phyloP scores from a whole-genome alignment of 1,139 yeast species.

The Hyphopichia khmerensis region DNA sequence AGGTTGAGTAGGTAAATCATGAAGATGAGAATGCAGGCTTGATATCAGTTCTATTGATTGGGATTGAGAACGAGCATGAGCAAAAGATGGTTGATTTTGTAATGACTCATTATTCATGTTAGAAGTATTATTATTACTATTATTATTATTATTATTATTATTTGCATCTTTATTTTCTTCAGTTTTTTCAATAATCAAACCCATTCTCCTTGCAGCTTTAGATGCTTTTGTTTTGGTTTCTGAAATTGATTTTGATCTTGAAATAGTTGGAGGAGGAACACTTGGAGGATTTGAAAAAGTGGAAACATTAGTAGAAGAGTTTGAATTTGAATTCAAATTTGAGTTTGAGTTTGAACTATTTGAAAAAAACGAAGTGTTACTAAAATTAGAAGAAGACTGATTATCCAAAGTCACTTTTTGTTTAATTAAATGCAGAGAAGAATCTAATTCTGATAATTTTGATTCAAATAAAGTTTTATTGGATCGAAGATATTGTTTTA shows the following conservation, averaged over 20 bases:
- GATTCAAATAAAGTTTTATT: constrained; percentile 27
- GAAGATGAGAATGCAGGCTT: too few relatives aligned
- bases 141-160: constrained; percentile 14
- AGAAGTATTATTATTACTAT: too few relatives aligned
- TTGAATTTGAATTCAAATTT: background rate
- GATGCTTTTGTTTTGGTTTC: constrained; percentile 61
- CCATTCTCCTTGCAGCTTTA: constrained; percentile 63
- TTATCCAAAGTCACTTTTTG: constrained; percentile 2
- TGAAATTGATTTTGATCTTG: constrained; percentile 56
- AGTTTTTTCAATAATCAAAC: constrained; percentile 54
- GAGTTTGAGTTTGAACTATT: too few relatives aligned
- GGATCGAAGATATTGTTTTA: constrained; percentile 41
- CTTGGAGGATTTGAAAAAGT: constrained; percentile 7
- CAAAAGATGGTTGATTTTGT: background rate
- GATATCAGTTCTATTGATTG: background rate
- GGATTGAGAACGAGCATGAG: background rate
- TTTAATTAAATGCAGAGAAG: constrained; percentile 4
- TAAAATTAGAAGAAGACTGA: too few relatives aligned
- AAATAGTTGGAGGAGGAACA: constrained; percentile 20
- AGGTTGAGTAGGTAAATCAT: background rate
- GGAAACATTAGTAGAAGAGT: background rate
- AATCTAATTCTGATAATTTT: constrained; percentile 1
- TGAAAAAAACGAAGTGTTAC: too few relatives aligned
- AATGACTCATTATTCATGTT: too few relatives aligned
- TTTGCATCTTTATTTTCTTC: constrained; percentile 14